These are phyloP conservation scores for Leersia perrieri DNA, from an alignment of 176 grass and related monocot genomes.

Conservation along the genomic window DNA sequence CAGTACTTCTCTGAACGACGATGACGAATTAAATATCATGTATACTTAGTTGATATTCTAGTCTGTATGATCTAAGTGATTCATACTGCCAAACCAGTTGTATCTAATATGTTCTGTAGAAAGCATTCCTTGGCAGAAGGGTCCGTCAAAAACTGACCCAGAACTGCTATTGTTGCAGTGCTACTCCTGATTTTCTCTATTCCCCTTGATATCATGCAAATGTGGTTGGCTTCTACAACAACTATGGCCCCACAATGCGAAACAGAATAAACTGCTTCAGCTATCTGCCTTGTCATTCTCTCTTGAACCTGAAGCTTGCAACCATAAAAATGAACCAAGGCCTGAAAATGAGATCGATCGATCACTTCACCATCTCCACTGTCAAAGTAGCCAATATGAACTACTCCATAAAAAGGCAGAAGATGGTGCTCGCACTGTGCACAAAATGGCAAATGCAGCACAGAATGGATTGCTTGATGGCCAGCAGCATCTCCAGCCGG, in stretches of 20 bases:
- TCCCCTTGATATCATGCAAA: conserved; percentile 92
- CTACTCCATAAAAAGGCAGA: conserved; percentile 85
- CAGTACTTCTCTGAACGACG: background rate
- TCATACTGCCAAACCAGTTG: conserved; percentile 34
- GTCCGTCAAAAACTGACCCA: conserved; percentile 76
- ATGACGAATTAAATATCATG: background rate
- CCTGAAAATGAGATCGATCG: conserved; percentile 55
- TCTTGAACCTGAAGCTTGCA: conserved; percentile 99
- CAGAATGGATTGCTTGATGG: conserved; percentile 47
- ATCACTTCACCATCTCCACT: conserved; percentile 37
- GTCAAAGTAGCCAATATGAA: conserved; percentile 68
- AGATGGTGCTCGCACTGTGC: conserved; percentile 95
- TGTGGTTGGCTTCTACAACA: conserved; percentile 90
- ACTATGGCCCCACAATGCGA: conserved; percentile 58
- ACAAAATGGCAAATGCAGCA: conserved; percentile 75
- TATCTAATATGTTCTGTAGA: conserved; percentile 51
- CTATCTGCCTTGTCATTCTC: conserved; percentile 97
- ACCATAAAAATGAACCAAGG: conserved; percentile 74
- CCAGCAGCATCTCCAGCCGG: conserved; percentile 31
- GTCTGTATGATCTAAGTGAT: background rate
- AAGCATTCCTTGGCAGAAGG: conserved; percentile 54
- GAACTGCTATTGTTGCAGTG: conserved; percentile 80
- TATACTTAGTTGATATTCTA: background rate
- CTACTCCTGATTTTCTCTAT: conserved; percentile 92
- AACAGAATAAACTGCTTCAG: conserved; percentile 66